Evolutionary conservation across 139 green algal species (phyloP).

Genomic region (Chlamydomonas incerta): DNA sequence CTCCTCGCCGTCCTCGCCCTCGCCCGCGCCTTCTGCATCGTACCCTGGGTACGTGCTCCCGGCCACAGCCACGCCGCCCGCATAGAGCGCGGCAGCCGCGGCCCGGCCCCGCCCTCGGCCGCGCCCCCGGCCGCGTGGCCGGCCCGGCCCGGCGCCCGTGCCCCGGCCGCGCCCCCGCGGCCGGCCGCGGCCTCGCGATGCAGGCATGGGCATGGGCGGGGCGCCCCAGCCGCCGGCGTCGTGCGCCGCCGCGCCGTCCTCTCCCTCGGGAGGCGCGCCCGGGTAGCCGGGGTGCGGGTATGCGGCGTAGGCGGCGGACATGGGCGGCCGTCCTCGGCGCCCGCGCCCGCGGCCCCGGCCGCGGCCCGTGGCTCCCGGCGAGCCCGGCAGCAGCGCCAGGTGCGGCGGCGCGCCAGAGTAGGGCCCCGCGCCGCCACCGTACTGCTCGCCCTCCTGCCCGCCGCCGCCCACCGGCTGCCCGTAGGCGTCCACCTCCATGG

Average conservation of each 20-base stretch:
- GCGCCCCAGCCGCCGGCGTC: too few relatives aligned
- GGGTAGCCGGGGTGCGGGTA: too few relatives aligned
- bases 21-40: neutral
- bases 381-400: neutral
- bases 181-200: neutral
- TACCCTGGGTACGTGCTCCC: neutral
- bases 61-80: neutral
- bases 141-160: neutral
- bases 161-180: neutral
- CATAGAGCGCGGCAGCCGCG: neutral
- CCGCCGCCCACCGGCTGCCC: neutral
- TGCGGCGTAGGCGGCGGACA: too few relatives aligned
- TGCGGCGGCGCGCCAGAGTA: neutral
- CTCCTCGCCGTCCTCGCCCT: neutral
- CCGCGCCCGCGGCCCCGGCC: neutral
- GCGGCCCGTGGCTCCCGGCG: neutral
- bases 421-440: neutral
- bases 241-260: too few relatives aligned
- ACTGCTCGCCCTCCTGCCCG: neutral
- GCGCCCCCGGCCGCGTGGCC: neutral
- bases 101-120: neutral
- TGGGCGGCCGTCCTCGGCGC: too few relatives aligned
- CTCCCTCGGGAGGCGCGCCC: too few relatives aligned
- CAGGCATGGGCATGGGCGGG: neutral
- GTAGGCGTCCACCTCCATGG: neutral